Evolutionary conservation across 805 yeast genomes (phyloP), one percentile per base, ranked within the genome.

Genomic region (Zygoascus flipseniorum): DNA sequence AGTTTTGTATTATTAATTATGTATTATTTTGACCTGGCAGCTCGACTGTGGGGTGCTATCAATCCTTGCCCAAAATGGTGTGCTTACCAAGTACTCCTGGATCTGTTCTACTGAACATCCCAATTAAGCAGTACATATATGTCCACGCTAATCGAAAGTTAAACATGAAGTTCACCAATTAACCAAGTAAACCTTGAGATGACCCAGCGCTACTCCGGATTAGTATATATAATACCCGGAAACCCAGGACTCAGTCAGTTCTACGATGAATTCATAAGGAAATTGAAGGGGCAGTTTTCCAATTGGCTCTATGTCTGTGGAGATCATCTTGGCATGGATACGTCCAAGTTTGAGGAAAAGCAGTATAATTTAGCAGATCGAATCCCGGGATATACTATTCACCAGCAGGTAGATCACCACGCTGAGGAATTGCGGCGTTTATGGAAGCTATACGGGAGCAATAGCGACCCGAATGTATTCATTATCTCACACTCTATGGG

Each of bases 401-500:
- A 78, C 14, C 79, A 74, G 47, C 92, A 85, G 68, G 66, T 82
- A 14, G 61, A 74, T 2, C 89, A 85, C 63, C 82, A 83, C 66
- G 62, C 74, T 26, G 72, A 71, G 10, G 69, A 83, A n/a, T 67
- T 85, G 44, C 68, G 70, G 48, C 64, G 72, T 35, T 13, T 26
- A 11, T 31, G 23, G 23, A 14, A 44, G 20, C 13, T n/a, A n/a
- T 61, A 69, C 50, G 58, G 53, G 26, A 52, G 47, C 43, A 47
- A 39, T 39, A 45, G 53, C 23, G 47, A 41, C 42, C 61, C 75
- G 39, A 71, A 74, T 11, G 64, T 83, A 8, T 68, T 70, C 50
- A 69, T 84, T 20, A 65, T 83, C 59, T 84, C 88, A 19, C 95
- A 86, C 64, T 85, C 92, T 0, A 78, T 85, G 13, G 95, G 95